Evolutionary conservation across 495 filamentous ascomycete genomes (phyloP), one percentile per base, ranked within the genome.

Genomic region (Podospora anserina): DNA sequence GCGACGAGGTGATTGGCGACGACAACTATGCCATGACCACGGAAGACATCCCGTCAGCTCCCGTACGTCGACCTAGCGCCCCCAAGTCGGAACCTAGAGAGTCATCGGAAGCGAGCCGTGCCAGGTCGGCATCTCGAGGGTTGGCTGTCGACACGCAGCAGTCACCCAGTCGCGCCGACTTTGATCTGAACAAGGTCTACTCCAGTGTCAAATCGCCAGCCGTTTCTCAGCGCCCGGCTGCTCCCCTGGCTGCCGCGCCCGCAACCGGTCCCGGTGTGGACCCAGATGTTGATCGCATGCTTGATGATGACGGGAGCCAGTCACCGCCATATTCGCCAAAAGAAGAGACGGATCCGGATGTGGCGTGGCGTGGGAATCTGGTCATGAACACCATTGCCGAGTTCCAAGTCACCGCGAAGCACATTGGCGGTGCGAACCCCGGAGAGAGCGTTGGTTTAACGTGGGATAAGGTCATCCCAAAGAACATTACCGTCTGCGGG

Each of bases 261-360:
- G 80, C 76, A 69, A 77, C 79, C 70, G 79, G 83, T 67, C 78
- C 91, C 70, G 86, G 83, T 4, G 81, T 82, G 9, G 95, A 99
- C 77, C 87, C 92, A 18, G 95, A 99, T 68, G 93, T 99, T 56
- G 95, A 99, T 77, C 86, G 91, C 63, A 80, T 99, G 60, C 84
- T 99, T 4, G 39, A 49, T 49, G 93, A 97, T 68, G 93, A 93
- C 59, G 85, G 87, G n/a, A 87, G 86, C 28, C 90, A 94, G 20
- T 94, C 92, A 9, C 91, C 92, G 5, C 89, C 91, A 5, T 97
- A 97, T 77, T 96, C 92, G 2, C 94, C 94, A 0, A 79, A 69
- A 26, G 75, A 67, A 20, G 71, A 75, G 18, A 66, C 23, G 16
- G 75, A 72, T 13, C 85, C 88, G 28, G 91, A 94, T 39, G 81